Conservation (phyloP, 1,284 basidiomycete species). For the Microbotryomycetes sp. region DNA sequence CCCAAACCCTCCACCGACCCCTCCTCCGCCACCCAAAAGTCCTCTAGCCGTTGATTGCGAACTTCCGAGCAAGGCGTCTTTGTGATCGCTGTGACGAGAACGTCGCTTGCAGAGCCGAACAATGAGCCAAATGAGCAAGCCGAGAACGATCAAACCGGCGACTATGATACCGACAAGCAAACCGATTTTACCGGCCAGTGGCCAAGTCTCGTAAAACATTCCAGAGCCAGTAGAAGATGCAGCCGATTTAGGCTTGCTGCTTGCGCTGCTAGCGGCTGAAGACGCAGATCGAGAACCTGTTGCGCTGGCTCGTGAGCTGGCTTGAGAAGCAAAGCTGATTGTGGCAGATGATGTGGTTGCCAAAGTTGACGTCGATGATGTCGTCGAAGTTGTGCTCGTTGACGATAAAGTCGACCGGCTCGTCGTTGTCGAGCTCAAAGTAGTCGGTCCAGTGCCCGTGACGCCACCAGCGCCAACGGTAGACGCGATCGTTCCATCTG, state of each 20-base stretch:
- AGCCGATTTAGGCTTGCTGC: background rate
- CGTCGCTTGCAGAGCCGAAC: background rate
- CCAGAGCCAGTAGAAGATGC: background rate
- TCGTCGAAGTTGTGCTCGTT: background rate
- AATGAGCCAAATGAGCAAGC: background rate
- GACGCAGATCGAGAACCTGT: background rate
- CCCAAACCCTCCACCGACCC: too few relatives aligned
- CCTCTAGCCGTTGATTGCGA: background rate
- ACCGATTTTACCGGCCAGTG: background rate
- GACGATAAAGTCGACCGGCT: background rate
- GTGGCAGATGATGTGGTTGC: background rate
- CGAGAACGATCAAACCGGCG: background rate
- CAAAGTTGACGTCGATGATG: background rate
- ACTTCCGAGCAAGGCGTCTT: background rate
- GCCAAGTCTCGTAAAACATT: background rate
- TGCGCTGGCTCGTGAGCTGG: background rate
- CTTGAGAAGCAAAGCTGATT: background rate
- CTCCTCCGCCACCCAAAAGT: background rate
- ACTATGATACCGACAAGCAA: background rate
- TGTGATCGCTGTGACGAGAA: background rate
- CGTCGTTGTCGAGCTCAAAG: background rate
- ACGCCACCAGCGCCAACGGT: background rate
- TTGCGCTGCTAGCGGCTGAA: background rate
- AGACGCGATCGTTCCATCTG: slow-evolving; percentile 5
- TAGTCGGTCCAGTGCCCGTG: too few relatives aligned